Conservation (phyloP, 208 protist species). For the Tetramitus jugosus region DNA sequence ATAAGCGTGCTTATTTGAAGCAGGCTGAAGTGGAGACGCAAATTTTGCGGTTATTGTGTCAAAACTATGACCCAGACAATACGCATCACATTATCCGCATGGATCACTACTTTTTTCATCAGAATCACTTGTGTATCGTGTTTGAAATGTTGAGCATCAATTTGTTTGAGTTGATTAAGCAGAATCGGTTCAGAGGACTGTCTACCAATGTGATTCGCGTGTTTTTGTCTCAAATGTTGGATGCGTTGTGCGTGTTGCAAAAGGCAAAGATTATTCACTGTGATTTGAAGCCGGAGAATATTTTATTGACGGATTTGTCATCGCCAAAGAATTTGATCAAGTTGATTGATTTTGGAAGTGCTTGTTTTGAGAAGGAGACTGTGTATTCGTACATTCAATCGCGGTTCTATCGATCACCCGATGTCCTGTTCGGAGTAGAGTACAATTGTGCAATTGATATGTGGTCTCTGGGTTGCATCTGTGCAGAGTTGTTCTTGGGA, state of each 20-base stretch:
- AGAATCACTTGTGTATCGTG: conserved; percentile 51
- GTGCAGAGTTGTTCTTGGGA: conserved; percentile 51
- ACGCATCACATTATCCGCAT: conserved; percentile 27
- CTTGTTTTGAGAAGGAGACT: conserved; percentile 10
- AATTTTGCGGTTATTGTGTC: conserved; percentile 27
- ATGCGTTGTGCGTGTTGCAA: not conserved
- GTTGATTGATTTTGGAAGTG: conserved; percentile 31
- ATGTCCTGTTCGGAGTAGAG: conserved; percentile 44
- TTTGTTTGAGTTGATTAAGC: conserved; percentile 50
- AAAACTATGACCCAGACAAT: not conserved
- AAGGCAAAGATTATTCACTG: conserved; percentile 24
- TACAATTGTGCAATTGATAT: conserved; percentile 42
- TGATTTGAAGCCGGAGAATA: conserved; percentile 36
- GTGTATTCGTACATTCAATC: conserved; percentile 54
- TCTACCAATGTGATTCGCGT: conserved; percentile 4
- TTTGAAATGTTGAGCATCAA: conserved; percentile 54
- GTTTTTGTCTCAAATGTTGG: conserved; percentile 20
- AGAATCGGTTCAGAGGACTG: conserved; percentile 38
- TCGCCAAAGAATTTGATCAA: conserved; percentile 6
- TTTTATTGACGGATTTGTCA: conserved; percentile 20
- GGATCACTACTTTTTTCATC: conserved; percentile 44
- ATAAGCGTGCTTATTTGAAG: conserved; percentile 60
- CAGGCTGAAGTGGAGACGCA: conserved; percentile 52
- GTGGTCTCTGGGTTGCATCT: conserved; percentile 56
- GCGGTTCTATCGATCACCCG: conserved; percentile 52